These are phyloP conservation scores for Globisporangium recalcitrans DNA, from an alignment of 352 stramenopile species.

Conservation along the genomic window DNA sequence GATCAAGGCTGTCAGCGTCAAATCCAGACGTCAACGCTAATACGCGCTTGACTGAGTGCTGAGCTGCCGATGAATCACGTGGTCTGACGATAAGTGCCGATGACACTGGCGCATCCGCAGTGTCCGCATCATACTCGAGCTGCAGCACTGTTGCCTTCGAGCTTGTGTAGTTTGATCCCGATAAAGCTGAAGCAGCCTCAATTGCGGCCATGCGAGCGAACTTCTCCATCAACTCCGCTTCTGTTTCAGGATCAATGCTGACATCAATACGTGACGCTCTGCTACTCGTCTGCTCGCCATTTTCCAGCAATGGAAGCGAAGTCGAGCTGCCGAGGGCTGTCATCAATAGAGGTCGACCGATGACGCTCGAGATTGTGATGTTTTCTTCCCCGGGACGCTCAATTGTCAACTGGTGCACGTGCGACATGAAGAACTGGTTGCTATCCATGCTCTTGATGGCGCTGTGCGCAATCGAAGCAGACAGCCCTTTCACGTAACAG, in stretches of 20 bases:
- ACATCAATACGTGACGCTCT: slow-evolving; percentile 27
- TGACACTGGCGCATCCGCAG: background rate
- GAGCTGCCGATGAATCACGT: slow-evolving; percentile 13
- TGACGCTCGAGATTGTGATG: slow-evolving; percentile 76
- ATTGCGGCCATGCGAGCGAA: slow-evolving; percentile 56
- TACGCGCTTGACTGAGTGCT: slow-evolving; percentile 19
- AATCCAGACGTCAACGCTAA: slow-evolving; percentile 21
- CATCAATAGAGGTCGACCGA: slow-evolving; percentile 54
- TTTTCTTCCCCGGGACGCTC: slow-evolving; percentile 58
- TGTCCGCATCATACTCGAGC: slow-evolving; percentile 32
- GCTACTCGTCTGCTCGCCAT: slow-evolving; percentile 26
- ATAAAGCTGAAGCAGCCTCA: slow-evolving; percentile 28
- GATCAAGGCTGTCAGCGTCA: slow-evolving; percentile 20
- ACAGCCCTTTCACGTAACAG: slow-evolving; percentile 71
- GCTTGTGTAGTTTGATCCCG: slow-evolving; percentile 15
- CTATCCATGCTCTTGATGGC: slow-evolving; percentile 58
- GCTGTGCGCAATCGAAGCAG: slow-evolving; percentile 55
- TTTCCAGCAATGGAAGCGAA: slow-evolving; percentile 38
- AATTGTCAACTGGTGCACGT: slow-evolving; percentile 66
- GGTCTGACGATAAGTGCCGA: slow-evolving; percentile 16
- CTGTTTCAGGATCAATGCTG: slow-evolving; percentile 35
- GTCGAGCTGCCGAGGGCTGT: slow-evolving; percentile 27
- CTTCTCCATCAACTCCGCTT: slow-evolving; percentile 57
- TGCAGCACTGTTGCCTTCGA: slow-evolving; percentile 30
- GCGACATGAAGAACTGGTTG: slow-evolving; percentile 57